Evolutionary conservation across 371 early-diverging fungal genomes (phyloP), one percentile per base, ranked within the genome.

Genomic region (Choanephora cucurbitarum): DNA sequence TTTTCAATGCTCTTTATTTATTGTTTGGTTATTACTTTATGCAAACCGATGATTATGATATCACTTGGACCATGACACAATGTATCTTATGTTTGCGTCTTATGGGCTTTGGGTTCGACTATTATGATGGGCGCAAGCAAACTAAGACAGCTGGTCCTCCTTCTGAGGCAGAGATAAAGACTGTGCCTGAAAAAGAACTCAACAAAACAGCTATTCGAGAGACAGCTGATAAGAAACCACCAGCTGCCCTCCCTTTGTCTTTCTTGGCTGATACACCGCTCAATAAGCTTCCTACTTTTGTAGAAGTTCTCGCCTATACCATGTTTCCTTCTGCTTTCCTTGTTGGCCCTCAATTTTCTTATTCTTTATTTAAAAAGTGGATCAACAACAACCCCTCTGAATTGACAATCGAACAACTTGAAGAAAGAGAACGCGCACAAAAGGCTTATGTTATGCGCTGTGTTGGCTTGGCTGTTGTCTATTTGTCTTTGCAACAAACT

Each of bases 271-370:
- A 78, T 41, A 72, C 79, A 5, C 71, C 79, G 4, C 34, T 78
- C 31, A 37, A 41, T 0, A 46, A 63, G 19, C 51, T 88, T 50
- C 91, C 91, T 0, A 50, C 64, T 0, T 64, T 85, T 37, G 24
- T 67, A 9, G 73, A 84, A 44, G 71, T 82, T 0, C 44, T 86
- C 17, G 87, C 76, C 17, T 90, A 85, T 52, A 71, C 76, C 41
- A 77, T 80, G 56, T 88, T 83, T 61, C 86, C 81, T 15, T 75
- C 82, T 43, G 79, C 86, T 2, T 88, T 89, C 67, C 53, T 90
- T 40, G 81, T 86, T 17, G 91, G 91, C 15, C 89, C 91, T 31
- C 89, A 89, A 66, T 87, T 89, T 65, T 85, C 88, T 31, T 90
- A 83, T 64, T 77, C 77, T 13, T 70, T 84, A 15, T 90, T 86